A percentile compares a stretch with the other conserved stretches of the same genome.
These are phyloP conservation scores for Talaromyces pinophilus DNA, from an alignment of 2,329 filamentous ascomycete species.

Conservation along the genomic window DNA sequence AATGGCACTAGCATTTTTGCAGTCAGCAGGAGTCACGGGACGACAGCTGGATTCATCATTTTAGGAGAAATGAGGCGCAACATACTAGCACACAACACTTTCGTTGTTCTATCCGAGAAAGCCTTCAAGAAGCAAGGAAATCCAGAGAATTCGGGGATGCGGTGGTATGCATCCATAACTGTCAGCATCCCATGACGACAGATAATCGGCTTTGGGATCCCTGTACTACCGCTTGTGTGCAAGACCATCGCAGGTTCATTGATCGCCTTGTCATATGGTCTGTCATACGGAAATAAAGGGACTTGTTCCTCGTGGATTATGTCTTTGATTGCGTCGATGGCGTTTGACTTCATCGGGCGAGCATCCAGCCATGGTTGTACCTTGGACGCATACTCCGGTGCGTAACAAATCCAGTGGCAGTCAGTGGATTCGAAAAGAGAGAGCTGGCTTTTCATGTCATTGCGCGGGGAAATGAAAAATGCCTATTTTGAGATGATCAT, in stretches of 20 bases:
- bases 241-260: neutral
- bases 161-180: neutral
- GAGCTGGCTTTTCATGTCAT: neutral
- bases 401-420: neutral
- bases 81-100: neutral
- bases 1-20: neutral
- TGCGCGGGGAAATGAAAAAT: neutral
- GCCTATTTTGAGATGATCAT: neutral
- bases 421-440: constrained; percentile 4
- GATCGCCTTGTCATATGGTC: neutral
- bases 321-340: neutral
- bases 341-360: neutral
- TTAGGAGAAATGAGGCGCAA: neutral
- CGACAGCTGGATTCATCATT: neutral
- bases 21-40: neutral
- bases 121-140: neutral
- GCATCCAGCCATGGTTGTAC: neutral
- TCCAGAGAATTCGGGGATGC: neutral
- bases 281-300: neutral
- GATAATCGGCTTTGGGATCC: neutral
- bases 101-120: neutral
- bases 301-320: neutral
- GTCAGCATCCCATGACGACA: neutral
- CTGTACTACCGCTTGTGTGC: neutral
- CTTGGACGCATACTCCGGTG: neutral